A percentile compares a stretch with the other conserved stretches of the same genome.
Conservation (phyloP, 768 basidiomycete species). For the Boletus sensibilis region DNA sequence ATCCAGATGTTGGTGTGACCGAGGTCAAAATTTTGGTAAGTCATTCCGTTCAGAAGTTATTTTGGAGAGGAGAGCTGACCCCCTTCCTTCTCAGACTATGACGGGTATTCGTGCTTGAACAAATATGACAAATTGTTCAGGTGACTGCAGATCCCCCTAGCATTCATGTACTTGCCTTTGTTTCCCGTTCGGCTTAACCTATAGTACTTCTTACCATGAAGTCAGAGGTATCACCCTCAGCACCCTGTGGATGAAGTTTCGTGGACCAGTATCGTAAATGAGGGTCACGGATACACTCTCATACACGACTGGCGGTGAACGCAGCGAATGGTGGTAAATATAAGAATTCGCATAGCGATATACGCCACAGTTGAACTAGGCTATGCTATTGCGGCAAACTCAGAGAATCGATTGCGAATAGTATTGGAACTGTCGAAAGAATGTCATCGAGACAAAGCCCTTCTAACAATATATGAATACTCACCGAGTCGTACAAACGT, state of each 20-base stretch:
- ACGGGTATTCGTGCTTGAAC: slow-evolving; percentile 88
- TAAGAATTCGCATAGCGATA: neutral
- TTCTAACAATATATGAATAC: slow-evolving; percentile 23
- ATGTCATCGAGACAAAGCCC: neutral
- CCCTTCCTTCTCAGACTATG: slow-evolving; percentile 52
- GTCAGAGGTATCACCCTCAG: neutral
- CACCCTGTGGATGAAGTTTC: neutral
- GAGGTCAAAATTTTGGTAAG: slow-evolving; percentile 67
- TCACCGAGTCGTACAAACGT: slow-evolving; percentile 89
- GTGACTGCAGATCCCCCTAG: slow-evolving; percentile 6
- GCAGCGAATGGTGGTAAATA: neutral
- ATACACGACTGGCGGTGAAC: neutral
- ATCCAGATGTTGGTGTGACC: slow-evolving; percentile 72
- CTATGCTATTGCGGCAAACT: slow-evolving; percentile 18
- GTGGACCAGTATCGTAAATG: neutral
- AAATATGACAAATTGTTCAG: slow-evolving; percentile 66
- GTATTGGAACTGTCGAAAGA: slow-evolving; percentile 72
- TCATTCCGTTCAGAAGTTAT: neutral
- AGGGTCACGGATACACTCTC: neutral
- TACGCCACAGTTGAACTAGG: neutral
- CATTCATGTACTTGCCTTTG: slow-evolving; percentile 2
- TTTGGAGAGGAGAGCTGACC: slow-evolving; percentile 1
- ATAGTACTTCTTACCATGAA: neutral
- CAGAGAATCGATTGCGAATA: slow-evolving; percentile 87
- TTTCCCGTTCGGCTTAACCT: neutral